Base-by-base conservation (phyloP, 495 filamentous ascomycete genomes). In the Penicillium coffeae region DNA sequence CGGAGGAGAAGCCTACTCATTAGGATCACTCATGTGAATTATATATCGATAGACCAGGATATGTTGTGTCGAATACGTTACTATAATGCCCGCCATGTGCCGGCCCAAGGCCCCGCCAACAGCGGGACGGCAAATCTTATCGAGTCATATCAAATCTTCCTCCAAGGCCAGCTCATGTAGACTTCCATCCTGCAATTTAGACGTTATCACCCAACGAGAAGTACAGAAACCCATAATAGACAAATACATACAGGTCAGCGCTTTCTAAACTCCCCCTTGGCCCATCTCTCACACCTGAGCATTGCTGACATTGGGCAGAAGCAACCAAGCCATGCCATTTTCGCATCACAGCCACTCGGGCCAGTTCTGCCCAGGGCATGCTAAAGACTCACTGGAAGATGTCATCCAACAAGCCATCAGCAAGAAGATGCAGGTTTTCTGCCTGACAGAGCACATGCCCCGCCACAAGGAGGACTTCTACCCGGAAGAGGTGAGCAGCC, bases 331-430 rank as follows among this genome's bases (percentile, higher is more conserved):
- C 34, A 98, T 98, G 93, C 90, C 93, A 8, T 95, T 93, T 74
- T 90, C 93, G n/a, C 93, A 96, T 71, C 94, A 98, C 70, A 93
- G 88, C 64, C 93, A 98, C 74, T 96, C 91, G 39, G 94, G 93
- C 42, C 88, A 97, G 68, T 97, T 97, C 78, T 98, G 94, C 72
- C 84, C 81, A 8, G 78, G 85, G 57, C 93, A 97, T 72, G 93
- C 92, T 18, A 79, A 84, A 61, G 79, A 92, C 67, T 77, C 80
- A 13, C 80, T 97, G 18, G 92, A 96, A 61, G 84, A 89, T 52
- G 80, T 97, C 47, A 75, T 97, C 62, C 77, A 81, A 53, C 77
- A 81, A 15, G 93, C 93, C 54, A 90, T 97, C 65, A 62, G 70
- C 40, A 75, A 82, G 47, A 84, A 86, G 45, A 92, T 95, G 79